Base-by-base conservation (phyloP, 768 basidiomycete genomes). In the Pulveroboletus sp. region DNA sequence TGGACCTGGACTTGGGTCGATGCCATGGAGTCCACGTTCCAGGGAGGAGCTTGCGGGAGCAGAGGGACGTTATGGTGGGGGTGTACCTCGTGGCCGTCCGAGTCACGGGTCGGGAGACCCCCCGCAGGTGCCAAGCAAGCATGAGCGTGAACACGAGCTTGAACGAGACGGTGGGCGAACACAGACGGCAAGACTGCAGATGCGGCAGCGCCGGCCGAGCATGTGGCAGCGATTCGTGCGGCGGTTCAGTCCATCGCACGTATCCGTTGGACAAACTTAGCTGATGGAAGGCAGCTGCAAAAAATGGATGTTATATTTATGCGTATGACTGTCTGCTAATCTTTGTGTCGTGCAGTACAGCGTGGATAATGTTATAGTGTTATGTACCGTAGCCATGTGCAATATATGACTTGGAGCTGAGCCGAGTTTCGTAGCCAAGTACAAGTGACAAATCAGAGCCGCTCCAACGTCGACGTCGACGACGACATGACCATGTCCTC, bases 201-300 rank as follows among this genome's bases (percentile, higher is more conserved):
- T 10, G 17, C 54, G 59, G 5, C 55, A 62, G 32, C 63, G 62
- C 15, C 47, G 55, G 6, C 55, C 57, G n/a, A 64, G 63, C 2
- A 21, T 65, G 10, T 64, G 62, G 62, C 52, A 52, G 42, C 60
- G 57, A 30, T 57, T 64, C 26, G 60, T 65, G 41, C 51, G 58
- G 28, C 60, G 63, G 32, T 62, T 64, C 4, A 56, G 48, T 27
- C 55, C 59, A 17, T 57, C 60, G 35, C 59, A 53, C 4, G 48
- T 39, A 5, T 61, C 62, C 0, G 46, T 53, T 8, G 62, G 62
- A 39, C 53, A 62, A 27, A 57, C 59, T 10, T 62, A 51, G 37
- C 8, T 17, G 5, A 18, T 42, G 31, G 14, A 15, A 18, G 17
- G 7, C 21, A 18, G 17, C 11, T 3, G 11, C 21, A 43, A 15